A percentile compares a stretch with the other conserved stretches of the same genome.
Evolutionary conservation across 352 stramenopile genomes (phyloP).

Genomic region (Phytophthora citricola): DNA sequence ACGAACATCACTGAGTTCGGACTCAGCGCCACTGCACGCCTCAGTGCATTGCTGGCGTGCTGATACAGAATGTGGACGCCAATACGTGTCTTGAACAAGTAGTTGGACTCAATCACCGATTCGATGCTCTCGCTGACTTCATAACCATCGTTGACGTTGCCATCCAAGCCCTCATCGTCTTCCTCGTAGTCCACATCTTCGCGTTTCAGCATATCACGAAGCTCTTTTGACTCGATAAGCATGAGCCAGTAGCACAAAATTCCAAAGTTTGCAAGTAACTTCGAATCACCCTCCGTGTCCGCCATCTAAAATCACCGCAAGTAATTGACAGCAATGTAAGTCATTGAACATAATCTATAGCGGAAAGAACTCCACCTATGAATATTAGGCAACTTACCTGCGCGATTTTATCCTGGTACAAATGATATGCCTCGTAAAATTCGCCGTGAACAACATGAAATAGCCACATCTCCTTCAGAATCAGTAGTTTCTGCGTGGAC

Average conservation of each 20-base stretch:
- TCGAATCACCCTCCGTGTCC: slow-evolving; percentile 60
- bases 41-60: slow-evolving; percentile 59
- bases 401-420: slow-evolving; percentile 82
- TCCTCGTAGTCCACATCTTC: slow-evolving; percentile 39
- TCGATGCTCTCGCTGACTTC: slow-evolving; percentile 37
- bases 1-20: slow-evolving; percentile 68
- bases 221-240: slow-evolving; percentile 75
- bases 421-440: slow-evolving; percentile 81
- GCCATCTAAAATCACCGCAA: slow-evolving; percentile 25
- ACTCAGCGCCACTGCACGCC: slow-evolving; percentile 63
- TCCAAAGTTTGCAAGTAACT: slow-evolving; percentile 73
- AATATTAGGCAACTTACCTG: slow-evolving; percentile 39
- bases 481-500: slow-evolving; percentile 55
- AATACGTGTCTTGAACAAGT: slow-evolving; percentile 71
- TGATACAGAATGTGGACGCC: slow-evolving; percentile 81
- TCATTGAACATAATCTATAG: slow-evolving; percentile 1
- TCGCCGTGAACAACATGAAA: slow-evolving; percentile 74
- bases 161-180: slow-evolving; percentile 28
- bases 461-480: slow-evolving; percentile 80
- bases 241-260: slow-evolving; percentile 88
- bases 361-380: neutral
- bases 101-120: slow-evolving; percentile 60
- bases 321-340: neutral
- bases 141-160: slow-evolving; percentile 5
- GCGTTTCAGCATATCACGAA: slow-evolving; percentile 57